Percentiles rank a stretch among this genome's conserved stretches.
Conservation (phyloP, 371 early-diverging fungal genomes). For the Furculomyces boomerangus region DNA sequence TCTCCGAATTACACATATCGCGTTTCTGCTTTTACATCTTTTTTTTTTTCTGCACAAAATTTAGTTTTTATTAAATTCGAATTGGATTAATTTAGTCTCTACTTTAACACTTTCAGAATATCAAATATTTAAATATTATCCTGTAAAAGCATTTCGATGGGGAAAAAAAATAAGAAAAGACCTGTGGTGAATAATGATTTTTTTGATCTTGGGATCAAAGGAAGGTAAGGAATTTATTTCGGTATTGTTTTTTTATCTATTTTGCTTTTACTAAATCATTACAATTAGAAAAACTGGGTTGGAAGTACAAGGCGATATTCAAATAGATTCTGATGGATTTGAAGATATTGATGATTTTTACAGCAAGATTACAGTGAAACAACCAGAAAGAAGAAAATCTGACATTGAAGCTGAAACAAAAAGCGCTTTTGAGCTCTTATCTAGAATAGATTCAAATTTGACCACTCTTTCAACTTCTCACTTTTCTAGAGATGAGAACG, state of each 20-base stretch:
- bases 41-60: no score
- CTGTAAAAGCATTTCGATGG: no score
- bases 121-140: no score
- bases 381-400: slow-evolving; percentile 1
- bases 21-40: no score
- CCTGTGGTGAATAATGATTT: no score
- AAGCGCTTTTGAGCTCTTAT: not conserved
- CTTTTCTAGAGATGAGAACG: not conserved
- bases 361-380: slow-evolving; percentile 8
- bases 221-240: not conserved
- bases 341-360: slow-evolving; percentile 24
- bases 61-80: no score
- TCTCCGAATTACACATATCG: no score
- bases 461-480: not conserved
- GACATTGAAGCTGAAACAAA: not conserved
- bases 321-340: slow-evolving; percentile 15
- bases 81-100: no score
- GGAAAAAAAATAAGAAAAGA: no score
- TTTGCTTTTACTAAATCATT: not conserved
- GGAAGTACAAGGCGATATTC: slow-evolving; percentile 9
- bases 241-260: not conserved
- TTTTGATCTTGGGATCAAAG: not conserved
- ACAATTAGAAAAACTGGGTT: slow-evolving; percentile 17
- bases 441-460: slow-evolving; percentile 3
- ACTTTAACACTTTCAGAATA: no score